Conservation (phyloP, 768 basidiomycete genomes). For the Phlebiopsis gigantea region DNA sequence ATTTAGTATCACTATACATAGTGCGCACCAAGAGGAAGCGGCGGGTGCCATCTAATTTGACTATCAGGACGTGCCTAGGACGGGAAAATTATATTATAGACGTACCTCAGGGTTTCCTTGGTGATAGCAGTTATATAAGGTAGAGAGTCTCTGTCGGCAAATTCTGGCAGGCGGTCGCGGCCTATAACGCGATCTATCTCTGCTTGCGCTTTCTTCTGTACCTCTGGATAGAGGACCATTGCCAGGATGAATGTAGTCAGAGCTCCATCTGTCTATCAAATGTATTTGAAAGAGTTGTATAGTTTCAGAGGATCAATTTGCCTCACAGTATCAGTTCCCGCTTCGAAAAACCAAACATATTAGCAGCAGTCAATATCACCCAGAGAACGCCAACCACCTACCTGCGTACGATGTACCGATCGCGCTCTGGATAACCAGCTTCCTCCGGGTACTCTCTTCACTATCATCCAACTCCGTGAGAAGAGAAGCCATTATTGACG, state of each 20-base stretch:
- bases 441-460: too few relatives aligned
- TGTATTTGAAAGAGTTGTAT: too few relatives aligned
- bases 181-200: conserved; percentile 20
- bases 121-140: conserved; percentile 19
- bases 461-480: not conserved
- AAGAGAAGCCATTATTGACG: not conserved
- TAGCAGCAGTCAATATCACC: not conserved
- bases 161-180: conserved; percentile 14
- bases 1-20: too few relatives aligned
- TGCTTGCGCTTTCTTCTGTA: conserved; percentile 14
- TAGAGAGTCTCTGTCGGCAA: conserved; percentile 15
- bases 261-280: not conserved
- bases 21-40: conserved; percentile 6
- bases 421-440: too few relatives aligned
- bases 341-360: not conserved
- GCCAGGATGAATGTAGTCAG: conserved; percentile 12
- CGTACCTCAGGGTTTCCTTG: conserved; percentile 14
- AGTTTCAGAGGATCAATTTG: not conserved
- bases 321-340: not conserved
- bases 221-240: conserved; percentile 13
- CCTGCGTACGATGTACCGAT: not conserved
- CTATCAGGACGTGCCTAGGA: too few relatives aligned
- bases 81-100: not conserved
- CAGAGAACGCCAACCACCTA: not conserved
- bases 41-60: conserved; percentile 25